Evolutionary conservation across 2,329 filamentous ascomycete species (phyloP), one percentile per base, ranked within the genome.

Genomic region (Helotiales sp.): DNA sequence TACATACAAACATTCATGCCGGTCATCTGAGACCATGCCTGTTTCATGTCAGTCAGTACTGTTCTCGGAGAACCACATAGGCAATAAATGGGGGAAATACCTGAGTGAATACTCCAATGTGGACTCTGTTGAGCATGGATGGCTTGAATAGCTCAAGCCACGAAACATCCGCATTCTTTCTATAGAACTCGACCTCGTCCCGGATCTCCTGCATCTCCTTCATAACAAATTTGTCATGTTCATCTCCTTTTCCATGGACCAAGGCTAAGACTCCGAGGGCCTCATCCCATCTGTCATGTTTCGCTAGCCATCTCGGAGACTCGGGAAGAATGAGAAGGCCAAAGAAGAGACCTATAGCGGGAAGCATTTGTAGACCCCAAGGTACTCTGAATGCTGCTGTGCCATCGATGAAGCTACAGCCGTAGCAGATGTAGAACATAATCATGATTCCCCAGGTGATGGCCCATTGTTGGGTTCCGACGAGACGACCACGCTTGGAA

Each of bases 371-470:
- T 12, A 84, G 72, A 52, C 79, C 85, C 84, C 84, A 88, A 3
- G 85, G 82, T 1, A 84, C 77, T 30, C 84, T 77, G 76, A 86
- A 89, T 0, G 83, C 79, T 2, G 79, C 75, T 1, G 79, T 71
- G 10, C 83, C 81, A 0, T 76, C 67, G 61, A 89, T 82, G 69
- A 80, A 85, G 55, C 80, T 83, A 70, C 82, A 85, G 17, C 85
- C 88, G 66, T 86, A 82, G 22, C 81, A 81, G 70, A 89, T 81
- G 69, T 84, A 86, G 76, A 87, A 89, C 83, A 88, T 88, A 72
- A 87, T 85, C 60, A 88, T 69, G 63, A 88, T 87, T 62, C 83
- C 86, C 79, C 80, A 89, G 62, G 88, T 89, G 59, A 92, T 90
- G 25, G 87, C 86, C 77, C 63, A 87, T 68, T 91, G 88, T 70